These are phyloP conservation scores for Colletotrichum sp. DNA, from an alignment of 2,329 filamentous ascomycete species.

Conservation along the genomic window DNA sequence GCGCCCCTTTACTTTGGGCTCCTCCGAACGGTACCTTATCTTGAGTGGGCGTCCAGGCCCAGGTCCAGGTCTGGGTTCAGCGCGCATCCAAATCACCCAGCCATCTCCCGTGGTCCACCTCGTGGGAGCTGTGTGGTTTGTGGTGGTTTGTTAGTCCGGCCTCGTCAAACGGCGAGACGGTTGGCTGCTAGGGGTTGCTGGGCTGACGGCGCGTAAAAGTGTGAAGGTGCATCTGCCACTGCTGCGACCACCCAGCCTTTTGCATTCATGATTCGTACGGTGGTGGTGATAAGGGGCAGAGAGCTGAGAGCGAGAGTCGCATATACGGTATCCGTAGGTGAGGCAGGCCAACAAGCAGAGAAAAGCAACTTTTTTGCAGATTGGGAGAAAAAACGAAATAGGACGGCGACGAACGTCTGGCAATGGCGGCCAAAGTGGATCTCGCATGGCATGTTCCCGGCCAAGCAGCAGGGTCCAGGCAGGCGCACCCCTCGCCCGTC, in stretches of 20 bases:
- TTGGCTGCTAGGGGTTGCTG: background rate
- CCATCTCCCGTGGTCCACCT: constrained; percentile 14
- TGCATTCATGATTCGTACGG: background rate
- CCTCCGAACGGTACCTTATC: constrained; percentile 1
- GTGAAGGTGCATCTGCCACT: background rate
- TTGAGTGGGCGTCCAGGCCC: background rate
- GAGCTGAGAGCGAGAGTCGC: background rate
- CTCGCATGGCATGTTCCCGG: constrained; percentile 12
- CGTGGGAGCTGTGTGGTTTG: background rate
- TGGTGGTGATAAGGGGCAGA: background rate
- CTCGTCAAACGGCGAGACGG: background rate
- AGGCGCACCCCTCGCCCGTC: background rate
- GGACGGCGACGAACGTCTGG: constrained; percentile 14
- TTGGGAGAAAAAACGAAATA: background rate
- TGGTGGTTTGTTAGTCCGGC: background rate
- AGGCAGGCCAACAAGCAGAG: background rate
- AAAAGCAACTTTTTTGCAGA: background rate
- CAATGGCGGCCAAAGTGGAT: constrained; percentile 10
- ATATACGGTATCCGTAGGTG: background rate
- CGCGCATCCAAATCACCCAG: constrained; percentile 21
- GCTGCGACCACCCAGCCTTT: background rate
- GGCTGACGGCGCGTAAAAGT: background rate
- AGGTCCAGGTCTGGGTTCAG: constrained; percentile 4
- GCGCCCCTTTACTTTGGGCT: background rate
- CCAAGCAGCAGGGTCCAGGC: constrained; percentile 16